phyloP scores from a whole-genome alignment of 2,329 filamentous ascomycete genomes.

The Trichoderma sp. region DNA sequence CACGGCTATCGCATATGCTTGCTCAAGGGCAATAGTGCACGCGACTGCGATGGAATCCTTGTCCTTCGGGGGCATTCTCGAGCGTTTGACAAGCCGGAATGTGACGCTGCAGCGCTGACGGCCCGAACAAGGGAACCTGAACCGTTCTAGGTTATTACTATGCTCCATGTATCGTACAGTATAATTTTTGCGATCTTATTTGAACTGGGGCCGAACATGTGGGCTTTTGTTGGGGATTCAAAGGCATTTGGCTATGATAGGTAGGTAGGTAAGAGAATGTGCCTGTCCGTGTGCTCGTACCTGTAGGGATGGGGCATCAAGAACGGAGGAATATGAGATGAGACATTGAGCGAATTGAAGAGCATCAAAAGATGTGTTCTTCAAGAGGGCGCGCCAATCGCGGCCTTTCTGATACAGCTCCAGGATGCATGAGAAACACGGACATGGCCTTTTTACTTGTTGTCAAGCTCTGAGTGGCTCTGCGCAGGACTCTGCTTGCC shows the following conservation, averaged over 20 bases:
- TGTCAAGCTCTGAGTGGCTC: not conserved
- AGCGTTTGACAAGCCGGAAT: conserved; percentile 5
- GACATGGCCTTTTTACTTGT: not conserved
- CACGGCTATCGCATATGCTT: not conserved
- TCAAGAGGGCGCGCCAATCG: conserved; percentile 2
- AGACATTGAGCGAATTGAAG: not conserved
- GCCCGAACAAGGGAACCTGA: not conserved
- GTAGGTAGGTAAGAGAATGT: not conserved
- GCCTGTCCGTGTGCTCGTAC: not conserved
- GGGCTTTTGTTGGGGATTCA: not conserved
- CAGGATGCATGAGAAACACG: not conserved
- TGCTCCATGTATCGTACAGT: not conserved
- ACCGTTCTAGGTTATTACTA: not conserved
- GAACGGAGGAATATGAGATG: not conserved
- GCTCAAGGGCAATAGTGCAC: not conserved
- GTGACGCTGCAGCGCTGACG: not conserved
- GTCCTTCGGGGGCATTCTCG: not conserved
- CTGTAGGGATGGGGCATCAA: not conserved
- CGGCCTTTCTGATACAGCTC: not conserved
- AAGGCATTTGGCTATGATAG: not conserved
- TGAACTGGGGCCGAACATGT: not conserved
- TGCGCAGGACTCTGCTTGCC: not conserved
- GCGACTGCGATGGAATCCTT: conserved; percentile 1
- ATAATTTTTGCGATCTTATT: not conserved
- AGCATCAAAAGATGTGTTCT: not conserved